Evolutionary conservation across 352 stramenopile species (phyloP).

Genomic region (Globisporangium recalcitrans): DNA sequence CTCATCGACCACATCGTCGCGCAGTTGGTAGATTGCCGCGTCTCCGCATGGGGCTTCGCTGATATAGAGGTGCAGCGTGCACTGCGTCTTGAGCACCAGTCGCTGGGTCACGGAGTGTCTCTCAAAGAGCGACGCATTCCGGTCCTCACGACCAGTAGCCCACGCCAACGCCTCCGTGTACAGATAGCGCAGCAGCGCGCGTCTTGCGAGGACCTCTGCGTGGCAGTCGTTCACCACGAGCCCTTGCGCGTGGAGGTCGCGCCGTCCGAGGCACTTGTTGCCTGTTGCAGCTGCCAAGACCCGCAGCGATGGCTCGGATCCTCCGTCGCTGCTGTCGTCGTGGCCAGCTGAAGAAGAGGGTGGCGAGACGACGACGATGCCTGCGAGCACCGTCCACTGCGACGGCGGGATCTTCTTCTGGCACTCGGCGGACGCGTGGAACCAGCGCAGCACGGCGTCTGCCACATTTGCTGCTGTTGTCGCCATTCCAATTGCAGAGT

Average conservation of each 20-base stretch:
- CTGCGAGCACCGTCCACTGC: constrained; percentile 67
- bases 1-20: constrained; percentile 58
- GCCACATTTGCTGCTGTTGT: constrained; percentile 28
- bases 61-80: constrained; percentile 89
- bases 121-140: constrained; percentile 44
- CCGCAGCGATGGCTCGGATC: constrained; percentile 20
- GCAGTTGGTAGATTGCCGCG: constrained; percentile 89
- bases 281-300: constrained; percentile 57
- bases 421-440: constrained; percentile 33
- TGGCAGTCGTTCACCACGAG: constrained; percentile 91
- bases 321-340: neutral
- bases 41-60: constrained; percentile 92
- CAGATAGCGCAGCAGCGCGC: constrained; percentile 81
- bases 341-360: neutral
- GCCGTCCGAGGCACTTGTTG: constrained; percentile 75
- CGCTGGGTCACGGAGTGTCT: constrained; percentile 24
- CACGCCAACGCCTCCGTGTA: constrained; percentile 70
- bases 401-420: constrained; percentile 52
- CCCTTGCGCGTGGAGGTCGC: constrained; percentile 59
- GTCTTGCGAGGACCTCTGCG: constrained; percentile 87
- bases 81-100: constrained; percentile 43
- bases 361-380: constrained; percentile 34
- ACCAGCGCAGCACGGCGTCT: constrained; percentile 52
- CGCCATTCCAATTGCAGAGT: constrained; percentile 1
- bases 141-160: constrained; percentile 14